phyloP scores from a whole-genome alignment of 306 rosid genomes.

The Geum urbanum region DNA sequence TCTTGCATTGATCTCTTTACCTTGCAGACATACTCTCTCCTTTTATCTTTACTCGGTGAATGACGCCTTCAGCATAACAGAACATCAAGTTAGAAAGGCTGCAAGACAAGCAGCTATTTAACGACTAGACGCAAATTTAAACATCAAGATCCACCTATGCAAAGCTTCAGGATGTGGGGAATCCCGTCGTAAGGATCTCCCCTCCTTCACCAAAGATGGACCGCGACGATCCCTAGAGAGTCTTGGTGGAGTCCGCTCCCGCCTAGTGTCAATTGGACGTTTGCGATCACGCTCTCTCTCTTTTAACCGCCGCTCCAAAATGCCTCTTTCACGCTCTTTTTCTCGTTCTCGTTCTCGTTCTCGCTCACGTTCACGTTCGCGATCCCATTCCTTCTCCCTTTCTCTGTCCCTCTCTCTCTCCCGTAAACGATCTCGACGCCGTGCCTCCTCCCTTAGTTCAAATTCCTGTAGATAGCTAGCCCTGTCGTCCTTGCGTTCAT shows the following conservation, averaged over 20 bases:
- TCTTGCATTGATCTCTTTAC: slow-evolving; percentile 60
- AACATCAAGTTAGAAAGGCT: slow-evolving; percentile 74
- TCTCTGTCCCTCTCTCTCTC: slow-evolving; percentile 88
- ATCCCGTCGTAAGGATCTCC: slow-evolving; percentile 61
- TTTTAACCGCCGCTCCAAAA: slow-evolving; percentile 79
- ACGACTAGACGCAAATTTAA: slow-evolving; percentile 72
- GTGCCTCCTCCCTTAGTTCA: slow-evolving; percentile 93
- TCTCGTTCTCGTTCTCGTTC: slow-evolving; percentile 62
- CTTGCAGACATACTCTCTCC: slow-evolving; percentile 99
- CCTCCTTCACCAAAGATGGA: slow-evolving; percentile 83
- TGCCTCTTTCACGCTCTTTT: slow-evolving; percentile 64
- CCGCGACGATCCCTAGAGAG: slow-evolving; percentile 71
- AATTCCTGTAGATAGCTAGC: slow-evolving; percentile 88
- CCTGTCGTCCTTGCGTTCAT: slow-evolving; percentile 83
- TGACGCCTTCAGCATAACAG: slow-evolving; percentile 99
- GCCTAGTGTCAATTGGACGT: slow-evolving; percentile 57
- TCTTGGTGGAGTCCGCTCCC: slow-evolving; percentile 50
- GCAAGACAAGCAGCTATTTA: slow-evolving; percentile 74
- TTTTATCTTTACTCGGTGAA: slow-evolving; percentile 96
- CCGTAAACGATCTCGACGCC: slow-evolving; percentile 84
- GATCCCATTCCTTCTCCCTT: slow-evolving; percentile 66
- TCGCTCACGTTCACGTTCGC: slow-evolving; percentile 47
- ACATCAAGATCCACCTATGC: slow-evolving; percentile 98
- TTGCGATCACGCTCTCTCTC: slow-evolving; percentile 88
- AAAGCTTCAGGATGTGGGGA: slow-evolving; percentile 72